Percentiles rank a stretch among this genome's conserved stretches.
These are phyloP conservation scores for Brassica cretica DNA, from an alignment of 345 rosid genomes.

Conservation along the genomic window DNA sequence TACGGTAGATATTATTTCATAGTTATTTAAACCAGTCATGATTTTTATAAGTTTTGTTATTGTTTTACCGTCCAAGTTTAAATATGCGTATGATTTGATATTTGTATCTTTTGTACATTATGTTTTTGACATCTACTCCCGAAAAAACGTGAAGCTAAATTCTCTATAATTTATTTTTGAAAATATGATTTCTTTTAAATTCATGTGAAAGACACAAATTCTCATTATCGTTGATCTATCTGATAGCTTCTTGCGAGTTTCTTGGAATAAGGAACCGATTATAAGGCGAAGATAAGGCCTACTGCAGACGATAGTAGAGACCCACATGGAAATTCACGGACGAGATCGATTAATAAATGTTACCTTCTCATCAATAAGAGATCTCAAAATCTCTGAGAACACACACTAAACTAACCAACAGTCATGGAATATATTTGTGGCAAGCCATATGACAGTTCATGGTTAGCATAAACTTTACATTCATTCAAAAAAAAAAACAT, in stretches of 20 bases:
- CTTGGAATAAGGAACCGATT: not conserved
- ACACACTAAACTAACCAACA: not conserved
- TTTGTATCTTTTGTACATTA: not conserved
- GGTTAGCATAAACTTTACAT: not conserved
- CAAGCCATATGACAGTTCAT: not conserved
- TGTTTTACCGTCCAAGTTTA: not conserved
- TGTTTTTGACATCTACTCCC: not conserved
- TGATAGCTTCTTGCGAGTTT: not conserved
- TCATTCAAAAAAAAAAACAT: not conserved
- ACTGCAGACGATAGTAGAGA: not conserved
- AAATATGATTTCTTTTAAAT: not conserved
- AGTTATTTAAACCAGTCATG: not conserved
- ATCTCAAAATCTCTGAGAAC: not conserved
- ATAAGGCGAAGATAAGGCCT: not conserved
- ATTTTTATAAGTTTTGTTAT: not conserved
- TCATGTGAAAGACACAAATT: not conserved
- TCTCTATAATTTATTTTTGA: not conserved
- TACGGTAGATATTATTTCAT: conserved; percentile 48
- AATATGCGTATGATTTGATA: not conserved
- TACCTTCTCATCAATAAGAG: not conserved
- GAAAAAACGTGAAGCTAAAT: not conserved
- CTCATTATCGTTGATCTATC: not conserved
- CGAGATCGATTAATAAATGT: not conserved
- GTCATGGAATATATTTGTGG: not conserved
- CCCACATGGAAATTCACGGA: not conserved